These are phyloP conservation scores for Suillus americanus DNA, from an alignment of 768 basidiomycete genomes.

Conservation along the genomic window DNA sequence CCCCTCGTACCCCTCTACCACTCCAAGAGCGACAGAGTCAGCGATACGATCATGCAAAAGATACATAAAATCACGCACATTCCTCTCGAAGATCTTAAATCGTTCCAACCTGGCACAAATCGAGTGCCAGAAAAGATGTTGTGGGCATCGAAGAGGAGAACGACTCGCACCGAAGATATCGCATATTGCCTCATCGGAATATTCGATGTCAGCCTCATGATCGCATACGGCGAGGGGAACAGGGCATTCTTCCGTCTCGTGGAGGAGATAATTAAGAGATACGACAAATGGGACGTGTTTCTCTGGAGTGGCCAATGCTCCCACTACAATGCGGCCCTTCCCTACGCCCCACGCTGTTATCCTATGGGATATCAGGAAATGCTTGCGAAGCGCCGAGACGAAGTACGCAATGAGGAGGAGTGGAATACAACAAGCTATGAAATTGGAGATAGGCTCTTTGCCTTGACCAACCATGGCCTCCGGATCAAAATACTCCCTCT, in stretches of 20 bases:
- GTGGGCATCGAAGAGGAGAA: slow-evolving; percentile 20
- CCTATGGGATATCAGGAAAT: not conserved
- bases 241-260: slow-evolving; percentile 17
- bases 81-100: slow-evolving; percentile 5
- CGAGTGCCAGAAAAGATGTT: slow-evolving; percentile 11
- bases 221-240: slow-evolving; percentile 19
- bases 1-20: slow-evolving; percentile 7
- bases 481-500: slow-evolving; percentile 6
- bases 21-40: slow-evolving; percentile 7
- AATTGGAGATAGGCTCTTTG: slow-evolving; percentile 12
- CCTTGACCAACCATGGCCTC: slow-evolving; percentile 13
- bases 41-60: slow-evolving; percentile 1
- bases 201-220: slow-evolving; percentile 15
- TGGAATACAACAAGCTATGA: not conserved
- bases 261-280: slow-evolving; percentile 12
- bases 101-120: slow-evolving; percentile 7
- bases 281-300: slow-evolving; percentile 13
- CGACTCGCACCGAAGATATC: slow-evolving; percentile 19
- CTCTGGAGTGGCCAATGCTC: slow-evolving; percentile 11
- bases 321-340: slow-evolving; percentile 6
- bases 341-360: slow-evolving; percentile 10
- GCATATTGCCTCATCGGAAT: slow-evolving; percentile 20
- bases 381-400: not conserved
- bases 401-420: slow-evolving; percentile 1
- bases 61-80: slow-evolving; percentile 10